Evolutionary conservation across 1,139 yeast genomes (phyloP).

Genomic region (Saccharomycopsis hybrid): DNA sequence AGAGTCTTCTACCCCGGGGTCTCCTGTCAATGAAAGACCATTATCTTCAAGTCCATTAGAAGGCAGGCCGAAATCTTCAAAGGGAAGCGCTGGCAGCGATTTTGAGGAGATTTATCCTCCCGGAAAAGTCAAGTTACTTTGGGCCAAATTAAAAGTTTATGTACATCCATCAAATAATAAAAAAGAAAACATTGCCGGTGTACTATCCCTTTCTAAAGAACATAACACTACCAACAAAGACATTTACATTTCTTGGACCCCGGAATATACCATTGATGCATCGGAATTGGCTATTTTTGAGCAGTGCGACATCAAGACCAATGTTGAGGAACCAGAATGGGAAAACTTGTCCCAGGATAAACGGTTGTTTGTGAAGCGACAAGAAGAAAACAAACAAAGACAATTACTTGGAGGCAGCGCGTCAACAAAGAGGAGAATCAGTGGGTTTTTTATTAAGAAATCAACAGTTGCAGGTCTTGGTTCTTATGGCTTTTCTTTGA

Average conservation of each 20-base stretch:
- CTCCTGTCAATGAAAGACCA: neutral
- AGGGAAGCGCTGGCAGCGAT: neutral
- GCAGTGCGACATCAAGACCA: slow-evolving; percentile 44
- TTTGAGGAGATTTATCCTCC: slow-evolving; percentile 9
- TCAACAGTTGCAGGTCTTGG: slow-evolving; percentile 49
- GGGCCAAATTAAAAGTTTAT: slow-evolving; percentile 64
- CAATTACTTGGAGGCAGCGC: neutral
- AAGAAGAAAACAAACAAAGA: too few relatives aligned
- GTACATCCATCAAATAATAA: slow-evolving; percentile 75
- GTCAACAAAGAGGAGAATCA: neutral
- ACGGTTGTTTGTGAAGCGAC: too few relatives aligned
- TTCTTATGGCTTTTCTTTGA: slow-evolving; percentile 59
- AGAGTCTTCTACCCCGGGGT: slow-evolving; percentile 2
- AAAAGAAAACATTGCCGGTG: slow-evolving; percentile 75
- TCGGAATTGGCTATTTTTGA: slow-evolving; percentile 41
- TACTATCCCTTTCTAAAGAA: slow-evolving; percentile 49
- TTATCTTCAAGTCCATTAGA: too few relatives aligned
- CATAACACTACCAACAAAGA: slow-evolving; percentile 48
- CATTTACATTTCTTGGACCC: slow-evolving; percentile 65
- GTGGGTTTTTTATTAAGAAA: slow-evolving; percentile 36
- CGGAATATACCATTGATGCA: slow-evolving; percentile 48
- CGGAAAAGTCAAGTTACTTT: slow-evolving; percentile 30
- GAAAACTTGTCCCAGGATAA: too few relatives aligned
- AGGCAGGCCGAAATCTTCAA: too few relatives aligned
- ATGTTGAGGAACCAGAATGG: slow-evolving; percentile 18